Conservation (phyloP, 2,329 filamentous ascomycete genomes). For the Beauveria australis region DNA sequence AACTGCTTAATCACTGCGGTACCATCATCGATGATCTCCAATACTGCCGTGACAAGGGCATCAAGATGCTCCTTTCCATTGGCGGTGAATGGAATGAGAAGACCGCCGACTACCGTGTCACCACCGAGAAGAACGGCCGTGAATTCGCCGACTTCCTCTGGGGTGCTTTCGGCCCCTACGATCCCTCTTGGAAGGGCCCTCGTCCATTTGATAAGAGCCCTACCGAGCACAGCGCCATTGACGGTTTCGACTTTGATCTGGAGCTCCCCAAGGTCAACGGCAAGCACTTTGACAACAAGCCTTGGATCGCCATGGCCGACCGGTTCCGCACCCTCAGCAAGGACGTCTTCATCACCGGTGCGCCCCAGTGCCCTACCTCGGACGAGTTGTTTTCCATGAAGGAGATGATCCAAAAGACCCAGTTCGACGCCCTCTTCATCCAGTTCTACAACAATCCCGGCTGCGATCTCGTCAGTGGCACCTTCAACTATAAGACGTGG, state of each 20-base stretch:
- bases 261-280: conserved; percentile 26
- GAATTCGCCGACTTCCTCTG: conserved; percentile 32
- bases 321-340: conserved; percentile 24
- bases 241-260: conserved; percentile 37
- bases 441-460: conserved; percentile 42
- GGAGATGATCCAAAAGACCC: conserved; percentile 29
- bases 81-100: conserved; percentile 24
- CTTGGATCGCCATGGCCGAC: conserved; percentile 32
- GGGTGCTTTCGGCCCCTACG: conserved; percentile 29
- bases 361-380: conserved; percentile 35
- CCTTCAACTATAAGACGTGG: conserved; percentile 39
- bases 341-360: conserved; percentile 31
- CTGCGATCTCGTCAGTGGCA: conserved; percentile 27
- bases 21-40: conserved; percentile 30
- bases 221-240: conserved; percentile 22
- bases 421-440: conserved; percentile 36
- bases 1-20: conserved; percentile 28
- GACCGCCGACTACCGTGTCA: conserved; percentile 26
- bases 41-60: conserved; percentile 32
- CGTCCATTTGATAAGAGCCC: conserved; percentile 30
- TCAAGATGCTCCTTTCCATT: conserved; percentile 36
- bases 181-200: conserved; percentile 23
- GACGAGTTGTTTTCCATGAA: conserved; percentile 24
- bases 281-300: conserved; percentile 17
- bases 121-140: conserved; percentile 21